A percentile compares a stretch with the other conserved stretches of the same genome.
Conservation (phyloP, 2,329 filamentous ascomycete species). For the Fusarium sp. region DNA sequence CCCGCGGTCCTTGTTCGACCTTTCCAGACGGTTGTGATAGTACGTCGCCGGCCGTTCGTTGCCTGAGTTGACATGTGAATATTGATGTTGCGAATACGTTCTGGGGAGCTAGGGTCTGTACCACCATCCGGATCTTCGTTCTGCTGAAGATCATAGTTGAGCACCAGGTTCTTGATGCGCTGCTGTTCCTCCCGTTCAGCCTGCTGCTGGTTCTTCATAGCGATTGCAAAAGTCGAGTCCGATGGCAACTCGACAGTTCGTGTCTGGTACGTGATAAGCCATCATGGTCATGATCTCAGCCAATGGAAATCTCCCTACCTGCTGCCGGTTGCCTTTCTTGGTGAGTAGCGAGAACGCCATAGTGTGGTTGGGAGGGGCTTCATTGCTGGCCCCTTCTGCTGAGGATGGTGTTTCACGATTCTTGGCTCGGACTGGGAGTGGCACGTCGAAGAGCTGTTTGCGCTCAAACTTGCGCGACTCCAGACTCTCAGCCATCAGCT, state of each 20-base stretch:
- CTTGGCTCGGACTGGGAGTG: slow-evolving; percentile 86
- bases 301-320: slow-evolving; percentile 65
- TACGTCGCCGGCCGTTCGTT: slow-evolving; percentile 62
- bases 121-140: slow-evolving; percentile 83
- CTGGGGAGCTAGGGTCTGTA: slow-evolving; percentile 35
- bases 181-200: slow-evolving; percentile 97
- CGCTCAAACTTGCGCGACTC: slow-evolving; percentile 97
- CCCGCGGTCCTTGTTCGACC: slow-evolving; percentile 71
- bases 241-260: slow-evolving; percentile 90
- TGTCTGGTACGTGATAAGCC: slow-evolving; percentile 67
- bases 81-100: slow-evolving; percentile 51
- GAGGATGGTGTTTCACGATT: slow-evolving; percentile 66
- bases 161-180: slow-evolving; percentile 95
- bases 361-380: slow-evolving; percentile 59
- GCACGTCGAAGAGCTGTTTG: slow-evolving; percentile 95
- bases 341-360: slow-evolving; percentile 98
- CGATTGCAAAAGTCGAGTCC: slow-evolving; percentile 93
- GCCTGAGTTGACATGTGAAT: slow-evolving; percentile 62
- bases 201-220: slow-evolving; percentile 95
- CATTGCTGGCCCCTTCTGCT: slow-evolving; percentile 43
- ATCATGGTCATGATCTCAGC: not conserved
- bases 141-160: slow-evolving; percentile 95
- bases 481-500: slow-evolving; percentile 97
- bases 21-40: slow-evolving; percentile 68
- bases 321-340: slow-evolving; percentile 94